A percentile compares a stretch with the other conserved stretches of the same genome.
Evolutionary conservation across 106 monocot genomes (phyloP).

Genomic region (Phalaenopsis equestris): DNA sequence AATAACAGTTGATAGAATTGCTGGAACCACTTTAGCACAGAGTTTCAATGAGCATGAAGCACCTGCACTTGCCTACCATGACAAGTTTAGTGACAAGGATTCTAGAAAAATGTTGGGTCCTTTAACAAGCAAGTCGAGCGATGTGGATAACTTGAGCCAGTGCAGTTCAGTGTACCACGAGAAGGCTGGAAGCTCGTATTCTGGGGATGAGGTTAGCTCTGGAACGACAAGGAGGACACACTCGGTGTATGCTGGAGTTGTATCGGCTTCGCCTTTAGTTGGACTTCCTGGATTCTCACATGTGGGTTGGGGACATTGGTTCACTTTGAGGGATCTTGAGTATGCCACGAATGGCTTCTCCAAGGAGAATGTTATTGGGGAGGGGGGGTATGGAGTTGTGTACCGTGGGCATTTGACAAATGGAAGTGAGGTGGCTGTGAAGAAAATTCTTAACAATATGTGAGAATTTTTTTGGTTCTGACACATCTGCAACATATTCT

Average conservation of each 20-base stretch:
- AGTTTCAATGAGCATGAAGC: constrained; percentile 35
- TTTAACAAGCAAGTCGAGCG: constrained; percentile 41
- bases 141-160: constrained; percentile 67
- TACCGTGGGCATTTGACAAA: constrained; percentile 18
- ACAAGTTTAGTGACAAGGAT: constrained; percentile 39
- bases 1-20: constrained; percentile 51
- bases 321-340: constrained; percentile 40
- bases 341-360: constrained; percentile 21
- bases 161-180: constrained; percentile 68
- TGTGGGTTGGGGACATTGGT: constrained; percentile 89
- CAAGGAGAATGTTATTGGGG: constrained; percentile 25
- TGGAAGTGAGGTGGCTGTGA: constrained; percentile 21
- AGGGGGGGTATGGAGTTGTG: constrained; percentile 37
- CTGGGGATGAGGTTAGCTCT: constrained; percentile 53
- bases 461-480: constrained; percentile 6
- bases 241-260: constrained; percentile 16
- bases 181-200: constrained; percentile 43
- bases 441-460: constrained; percentile 30
- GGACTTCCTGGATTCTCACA: constrained; percentile 74
- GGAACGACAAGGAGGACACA: constrained; percentile 17
- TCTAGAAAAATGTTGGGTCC: constrained; percentile 34
- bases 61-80: constrained; percentile 11
- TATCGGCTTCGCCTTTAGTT: constrained; percentile 55
- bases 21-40: constrained; percentile 26
- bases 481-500: not conserved